Evolutionary conservation across 805 yeast genomes (phyloP), one percentile per base, ranked within the genome.

Genomic region (Naumovozyma castellii): DNA sequence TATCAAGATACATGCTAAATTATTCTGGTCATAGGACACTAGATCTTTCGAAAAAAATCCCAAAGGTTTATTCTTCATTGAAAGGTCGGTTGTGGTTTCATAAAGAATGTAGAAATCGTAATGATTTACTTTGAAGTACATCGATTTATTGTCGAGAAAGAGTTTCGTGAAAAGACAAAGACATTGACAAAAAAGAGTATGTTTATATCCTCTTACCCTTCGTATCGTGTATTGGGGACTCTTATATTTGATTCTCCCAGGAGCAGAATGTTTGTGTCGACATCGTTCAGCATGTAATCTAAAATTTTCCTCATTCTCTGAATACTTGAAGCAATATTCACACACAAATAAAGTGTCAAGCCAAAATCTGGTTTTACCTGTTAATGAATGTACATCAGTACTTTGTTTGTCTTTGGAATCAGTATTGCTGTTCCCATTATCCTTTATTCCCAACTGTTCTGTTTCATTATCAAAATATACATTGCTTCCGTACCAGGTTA

Each of bases 21-120:
- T 92, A 57, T 88, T 84, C 38, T 76, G 71, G 39, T 84, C 90
- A 60, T 72, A 71, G 0, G 95, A 79, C 0, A 82, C 65, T 34
- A 81, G 64, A 53, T 92, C 98, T 50, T 84, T 84, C 12, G 97
- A 87, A 54, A 86, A 92, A 56, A 86, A 92, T 1, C 97, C 98
- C 80, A 88, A 79, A 2, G 90, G 88, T 38, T 64, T 57, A 48
- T 62, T 46, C 6, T 14, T 13, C 27, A 22, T 22, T 6, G 6
- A 6, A 6, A 6, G 6, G 15, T n/a, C 15, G 44, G 67, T 38
- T 37, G 52, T 65, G 2, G 59, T 59, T 18, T 83, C 80, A 55
- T 80, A 84, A 2, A 79, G 66, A 19, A 86, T 70, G 57, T 78
- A 92, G 59, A 86, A 85, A 44, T 84, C 88, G 60, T 83, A 90